A percentile compares a stretch with the other conserved stretches of the same genome.
These are phyloP conservation scores for Pterulicium gracile DNA, from an alignment of 1,284 basidiomycete species.

Conservation along the genomic window DNA sequence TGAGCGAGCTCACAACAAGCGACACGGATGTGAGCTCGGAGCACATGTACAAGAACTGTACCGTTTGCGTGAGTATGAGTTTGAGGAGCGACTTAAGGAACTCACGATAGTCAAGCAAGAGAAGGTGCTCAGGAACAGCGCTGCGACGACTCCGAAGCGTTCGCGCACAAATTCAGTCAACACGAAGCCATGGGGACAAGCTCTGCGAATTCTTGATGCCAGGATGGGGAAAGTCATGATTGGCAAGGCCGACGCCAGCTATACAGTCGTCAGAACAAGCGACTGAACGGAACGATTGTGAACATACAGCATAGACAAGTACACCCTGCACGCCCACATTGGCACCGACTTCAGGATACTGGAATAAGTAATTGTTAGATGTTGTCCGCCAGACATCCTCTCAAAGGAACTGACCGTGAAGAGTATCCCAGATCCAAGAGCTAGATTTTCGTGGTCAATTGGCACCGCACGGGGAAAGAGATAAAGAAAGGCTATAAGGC, in stretches of 20 bases:
- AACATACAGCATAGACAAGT: not conserved
- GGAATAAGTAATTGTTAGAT: not conserved
- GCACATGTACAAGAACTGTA: not conserved
- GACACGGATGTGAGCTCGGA: not conserved
- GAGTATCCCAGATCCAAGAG: not conserved
- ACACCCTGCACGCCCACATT: not conserved
- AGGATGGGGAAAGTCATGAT: not conserved
- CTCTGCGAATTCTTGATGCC: not conserved
- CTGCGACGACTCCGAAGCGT: not conserved
- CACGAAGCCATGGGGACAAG: not conserved
- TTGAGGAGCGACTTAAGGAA: not conserved
- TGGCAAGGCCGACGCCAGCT: not conserved
- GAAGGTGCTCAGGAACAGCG: not conserved
- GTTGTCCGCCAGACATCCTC: not conserved
- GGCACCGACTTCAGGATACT: not conserved
- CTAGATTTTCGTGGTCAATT: not conserved
- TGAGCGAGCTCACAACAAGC: not conserved
- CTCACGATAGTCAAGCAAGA: not conserved
- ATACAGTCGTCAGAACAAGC: not conserved
- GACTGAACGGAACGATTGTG: not conserved
- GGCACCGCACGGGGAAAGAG: not conserved
- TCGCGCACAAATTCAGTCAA: not conserved
- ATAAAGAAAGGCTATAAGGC: not conserved
- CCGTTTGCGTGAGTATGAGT: not conserved
- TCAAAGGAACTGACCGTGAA: not conserved